Conservation (phyloP, 106 monocot genomes). For the Posidonia australis region DNA sequence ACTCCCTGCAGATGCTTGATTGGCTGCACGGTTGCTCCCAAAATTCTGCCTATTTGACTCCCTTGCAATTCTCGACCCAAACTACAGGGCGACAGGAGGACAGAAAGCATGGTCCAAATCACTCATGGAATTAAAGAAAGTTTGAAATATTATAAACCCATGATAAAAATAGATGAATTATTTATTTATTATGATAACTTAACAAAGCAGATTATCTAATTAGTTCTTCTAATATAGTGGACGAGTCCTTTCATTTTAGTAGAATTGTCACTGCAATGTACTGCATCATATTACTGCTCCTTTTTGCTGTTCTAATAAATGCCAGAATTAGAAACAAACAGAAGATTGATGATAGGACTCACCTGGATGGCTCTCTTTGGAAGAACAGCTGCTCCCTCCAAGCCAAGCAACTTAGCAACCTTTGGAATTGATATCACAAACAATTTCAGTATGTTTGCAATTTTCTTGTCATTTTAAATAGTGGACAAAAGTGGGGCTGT, state of each 20-base stretch:
- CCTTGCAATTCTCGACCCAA: slow-evolving; percentile 95
- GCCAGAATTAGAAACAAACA: no score
- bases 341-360: neutral
- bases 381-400: slow-evolving; percentile 49
- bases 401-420: slow-evolving; percentile 73
- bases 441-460: neutral
- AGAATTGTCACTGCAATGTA: no score
- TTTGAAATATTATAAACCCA: neutral
- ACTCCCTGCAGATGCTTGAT: slow-evolving; percentile 89
- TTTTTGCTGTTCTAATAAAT: no score
- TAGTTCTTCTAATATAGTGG: no score
- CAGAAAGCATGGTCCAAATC: neutral
- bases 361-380: slow-evolving; percentile 99
- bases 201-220: neutral
- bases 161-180: neutral
- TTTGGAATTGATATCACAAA: slow-evolving; percentile 24
- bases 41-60: slow-evolving; percentile 84
- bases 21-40: slow-evolving; percentile 96
- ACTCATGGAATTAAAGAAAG: neutral
- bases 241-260: no score
- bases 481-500: neutral
- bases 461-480: neutral
- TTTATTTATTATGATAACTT: no score
- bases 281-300: no score
- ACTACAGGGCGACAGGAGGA: slow-evolving; percentile 26